Evolutionary conservation across 768 basidiomycete species (phyloP), one percentile per base, ranked within the genome.

Genomic region (Lentinula aciculospora): DNA sequence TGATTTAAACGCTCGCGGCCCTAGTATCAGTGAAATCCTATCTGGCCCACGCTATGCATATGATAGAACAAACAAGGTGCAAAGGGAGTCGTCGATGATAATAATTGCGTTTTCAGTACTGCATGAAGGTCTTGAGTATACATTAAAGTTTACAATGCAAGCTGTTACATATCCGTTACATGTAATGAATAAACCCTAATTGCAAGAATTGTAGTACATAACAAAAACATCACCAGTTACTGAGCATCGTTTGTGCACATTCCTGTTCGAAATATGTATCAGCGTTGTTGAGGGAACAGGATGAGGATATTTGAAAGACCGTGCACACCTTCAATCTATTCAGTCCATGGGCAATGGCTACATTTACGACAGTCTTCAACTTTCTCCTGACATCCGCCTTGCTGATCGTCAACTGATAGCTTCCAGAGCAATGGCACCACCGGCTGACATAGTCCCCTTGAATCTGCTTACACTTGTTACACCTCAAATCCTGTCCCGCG

Each of bases 401-500:
- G 60, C 81, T 87, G 54, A 89, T 66, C 15, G 85, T 89, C 40
- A 89, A 76, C 60, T 83, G 79, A 69, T 89, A 97, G 1, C 84
- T 72, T 12, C 94, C 96, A 17, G 95, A 97, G 68, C 97, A 98
- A 27, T 81, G 77, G 67, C 96, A 98, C 56, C 87, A 88, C 60
- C 84, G 74, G 17, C 91, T 86, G 19, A 98, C 79, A 67, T 93
- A 94, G 67, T 95, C 92, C 47, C 88, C 82, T 61, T 91, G 94
- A 60, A 97, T 83, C 72, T 94, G 92, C 68, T 89, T 84, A 74
- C 97, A 99, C 64, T 89, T 94, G 7, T 76, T 71, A 68, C 97
- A 99, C 9, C 85, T 81, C 60, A 98, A 73, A 68, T 99, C 97
- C 70, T 98, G 94, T 66, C 94, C 88, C 28, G 89, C 81, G 64